Evolutionary conservation across 805 yeast species (phyloP).

Genomic region (Candida sakaeoensis): DNA sequence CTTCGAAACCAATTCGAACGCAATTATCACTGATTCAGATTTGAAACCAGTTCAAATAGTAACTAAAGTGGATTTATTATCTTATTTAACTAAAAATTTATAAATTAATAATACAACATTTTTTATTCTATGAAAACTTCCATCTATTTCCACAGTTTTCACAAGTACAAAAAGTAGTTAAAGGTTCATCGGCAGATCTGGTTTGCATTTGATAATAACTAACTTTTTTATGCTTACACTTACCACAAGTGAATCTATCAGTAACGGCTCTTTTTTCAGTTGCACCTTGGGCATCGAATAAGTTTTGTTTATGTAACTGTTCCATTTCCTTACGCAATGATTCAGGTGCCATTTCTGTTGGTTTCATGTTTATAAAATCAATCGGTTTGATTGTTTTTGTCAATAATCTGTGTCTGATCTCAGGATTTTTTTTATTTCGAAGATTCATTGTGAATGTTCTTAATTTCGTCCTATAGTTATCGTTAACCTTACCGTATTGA

Average conservation of each 20-base stretch:
- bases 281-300: conserved; percentile 97
- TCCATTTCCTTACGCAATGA: conserved; percentile 81
- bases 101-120: conserved; percentile 1
- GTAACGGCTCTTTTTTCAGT: conserved; percentile 94
- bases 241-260: conserved; percentile 95
- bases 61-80: conserved; percentile 79
- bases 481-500: conserved; percentile 54
- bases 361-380: conserved; percentile 72
- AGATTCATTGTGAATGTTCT: conserved; percentile 84
- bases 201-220: conserved; percentile 98
- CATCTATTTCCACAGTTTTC: conserved; percentile 97
- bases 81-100: conserved; percentile 41
- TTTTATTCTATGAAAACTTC: conserved; percentile 72
- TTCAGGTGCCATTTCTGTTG: conserved; percentile 96
- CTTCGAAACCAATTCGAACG: conserved; percentile 82
- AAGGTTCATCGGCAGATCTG: conserved; percentile 97
- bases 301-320: conserved; percentile 78
- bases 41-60: conserved; percentile 77
- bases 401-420: conserved; percentile 65
- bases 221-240: conserved; percentile 95
- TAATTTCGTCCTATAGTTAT: conserved; percentile 74
- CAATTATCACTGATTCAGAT: conserved; percentile 71
- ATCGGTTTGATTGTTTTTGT: conserved; percentile 63
- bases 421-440: conserved; percentile 86
- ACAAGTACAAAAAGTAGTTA: conserved; percentile 97